Conservation (phyloP, 768 basidiomycete species). For the Hysterangium stoloniferum region DNA sequence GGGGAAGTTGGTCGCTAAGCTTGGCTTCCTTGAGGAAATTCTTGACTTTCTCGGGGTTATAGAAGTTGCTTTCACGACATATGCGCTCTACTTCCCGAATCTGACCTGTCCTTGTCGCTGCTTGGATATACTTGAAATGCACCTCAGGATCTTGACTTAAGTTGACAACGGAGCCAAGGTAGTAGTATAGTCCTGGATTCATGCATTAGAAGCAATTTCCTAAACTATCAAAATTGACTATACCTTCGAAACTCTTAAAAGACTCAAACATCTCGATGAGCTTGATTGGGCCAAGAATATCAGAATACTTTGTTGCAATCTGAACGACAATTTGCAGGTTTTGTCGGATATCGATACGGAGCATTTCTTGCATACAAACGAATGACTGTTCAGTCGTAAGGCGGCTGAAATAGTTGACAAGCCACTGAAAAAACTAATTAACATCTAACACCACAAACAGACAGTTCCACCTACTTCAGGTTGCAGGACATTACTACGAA, state of each 20-base stretch:
- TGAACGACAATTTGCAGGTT: conserved; percentile 95
- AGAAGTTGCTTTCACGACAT: conserved; percentile 92
- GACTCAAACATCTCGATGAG: conserved; percentile 98
- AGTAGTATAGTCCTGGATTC: conserved; percentile 85
- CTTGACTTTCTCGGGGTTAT: conserved; percentile 99
- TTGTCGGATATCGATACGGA: conserved; percentile 92
- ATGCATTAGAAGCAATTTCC: neutral
- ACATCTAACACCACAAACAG: conserved; percentile 1
- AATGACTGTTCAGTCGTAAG: conserved; percentile 97
- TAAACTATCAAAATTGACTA: conserved; percentile 8
- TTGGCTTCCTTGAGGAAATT: conserved; percentile 99
- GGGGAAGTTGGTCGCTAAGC: conserved; percentile 89
- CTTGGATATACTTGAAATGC: conserved; percentile 99
- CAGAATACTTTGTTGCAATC: conserved; percentile 98
- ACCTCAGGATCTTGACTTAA: conserved; percentile 94
- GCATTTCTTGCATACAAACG: conserved; percentile 95
- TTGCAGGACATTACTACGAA: conserved; percentile 79
- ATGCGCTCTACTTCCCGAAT: conserved; percentile 99
- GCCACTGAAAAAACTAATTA: conserved; percentile 52
- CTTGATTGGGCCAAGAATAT: conserved; percentile 93
- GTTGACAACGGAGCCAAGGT: conserved; percentile 96
- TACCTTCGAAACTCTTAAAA: conserved; percentile 96
- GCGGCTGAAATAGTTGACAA: conserved; percentile 93
- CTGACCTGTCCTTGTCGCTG: conserved; percentile 95
- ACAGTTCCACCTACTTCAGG: conserved; percentile 53